Percentiles rank a stretch among this genome's conserved stretches.
Conservation (phyloP, 306 rosid genomes). For the Trifolium pratense region DNA sequence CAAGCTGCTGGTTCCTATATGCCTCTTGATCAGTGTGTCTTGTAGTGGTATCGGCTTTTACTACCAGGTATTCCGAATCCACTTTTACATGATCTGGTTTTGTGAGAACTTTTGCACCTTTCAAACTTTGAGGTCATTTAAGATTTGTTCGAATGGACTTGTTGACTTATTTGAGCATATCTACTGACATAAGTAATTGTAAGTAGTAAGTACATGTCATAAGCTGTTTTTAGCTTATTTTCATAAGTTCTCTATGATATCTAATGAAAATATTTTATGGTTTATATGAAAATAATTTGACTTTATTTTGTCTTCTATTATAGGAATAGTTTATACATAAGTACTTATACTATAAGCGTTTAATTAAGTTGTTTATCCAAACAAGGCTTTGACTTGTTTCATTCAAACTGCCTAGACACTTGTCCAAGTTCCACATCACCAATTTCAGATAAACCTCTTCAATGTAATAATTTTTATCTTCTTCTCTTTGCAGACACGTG, state of each 20-base stretch:
- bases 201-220: too few relatives aligned
- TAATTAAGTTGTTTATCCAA: too few relatives aligned
- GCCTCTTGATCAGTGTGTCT: constrained; percentile 71
- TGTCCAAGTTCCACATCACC: constrained; percentile 27
- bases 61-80: constrained; percentile 70
- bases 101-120: constrained; percentile 20
- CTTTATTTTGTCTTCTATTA: too few relatives aligned
- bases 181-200: too few relatives aligned
- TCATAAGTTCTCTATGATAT: too few relatives aligned
- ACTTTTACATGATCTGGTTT: constrained; percentile 17
- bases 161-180: too few relatives aligned
- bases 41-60: constrained; percentile 88
- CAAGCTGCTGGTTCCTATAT: constrained; percentile 75
- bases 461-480: constrained; percentile 29
- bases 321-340: too few relatives aligned
- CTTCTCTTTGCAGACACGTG: constrained; percentile 70
- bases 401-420: constrained; percentile 13
- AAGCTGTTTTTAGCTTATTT: too few relatives aligned
- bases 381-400: not conserved
- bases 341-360: too few relatives aligned
- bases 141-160: too few relatives aligned
- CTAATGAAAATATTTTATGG: too few relatives aligned
- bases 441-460: constrained; percentile 8
- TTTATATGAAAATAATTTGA: too few relatives aligned
- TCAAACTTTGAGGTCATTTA: constrained; percentile 11